Base-by-base conservation (phyloP, 345 rosid species). In the Ceriops tagal region DNA sequence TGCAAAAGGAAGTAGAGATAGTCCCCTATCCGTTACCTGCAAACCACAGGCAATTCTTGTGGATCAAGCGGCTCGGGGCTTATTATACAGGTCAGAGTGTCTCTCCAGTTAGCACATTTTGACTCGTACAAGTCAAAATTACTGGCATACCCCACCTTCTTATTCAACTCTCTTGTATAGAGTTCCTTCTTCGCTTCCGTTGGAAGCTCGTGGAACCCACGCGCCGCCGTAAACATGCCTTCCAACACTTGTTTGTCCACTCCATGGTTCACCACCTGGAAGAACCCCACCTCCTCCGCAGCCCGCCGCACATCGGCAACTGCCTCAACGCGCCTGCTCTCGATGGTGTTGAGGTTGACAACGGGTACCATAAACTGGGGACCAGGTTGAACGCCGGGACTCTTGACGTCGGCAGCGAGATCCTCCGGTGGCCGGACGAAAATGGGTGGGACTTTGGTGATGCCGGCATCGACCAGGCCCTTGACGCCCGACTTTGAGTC, bases 231-330 rank as follows among this genome's bases (percentile, higher is more conserved):
- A 0, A 75, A 4, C 71, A 65, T 66, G 31, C 26, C 63, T 52
- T 75, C 75, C 51, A 70, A 18, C 32, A 60, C 66, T 3, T 24
- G 30, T 9, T 8, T 21, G 2, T 13, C 46, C 27, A 70, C 18
- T 8, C 67, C 78, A 63, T 74, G 78, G 58, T 64, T 74, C 53
- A 74, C 69, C 43, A 74, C 19, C 61, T 74, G 73, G 31, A 74
- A 69, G 51, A 69, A 68, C 4, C 70, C 78, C 64, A 43, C 21
- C 10, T 43, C 58, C 53, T n/a, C 61, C 11, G 77, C 66, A 4
- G 67, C 71, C 22, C 52, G 13, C 37, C 15, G 13, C 22, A 73
- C 43, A 21, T 39, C 26, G 1, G 6, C 58, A 26, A 74, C 72
- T 34, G 34, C 69, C 49, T 61, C 68, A 6, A 26, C 53, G 22